Evolutionary conservation across 2,329 filamentous ascomycete species (phyloP).

Genomic region (Trichoderma koningii): DNA sequence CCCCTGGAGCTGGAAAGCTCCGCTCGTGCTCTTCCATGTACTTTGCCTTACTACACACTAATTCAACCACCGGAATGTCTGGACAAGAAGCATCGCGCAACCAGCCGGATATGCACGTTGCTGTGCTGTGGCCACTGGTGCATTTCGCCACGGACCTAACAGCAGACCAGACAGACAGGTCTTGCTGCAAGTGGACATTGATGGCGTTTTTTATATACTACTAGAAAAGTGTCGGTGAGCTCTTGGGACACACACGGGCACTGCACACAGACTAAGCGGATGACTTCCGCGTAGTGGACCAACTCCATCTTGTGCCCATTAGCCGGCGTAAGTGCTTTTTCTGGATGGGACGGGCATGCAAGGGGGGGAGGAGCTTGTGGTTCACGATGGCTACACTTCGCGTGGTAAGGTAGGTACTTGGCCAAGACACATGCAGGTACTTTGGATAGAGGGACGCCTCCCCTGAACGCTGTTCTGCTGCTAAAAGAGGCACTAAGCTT

Average conservation of each 20-base stretch:
- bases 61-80: background rate
- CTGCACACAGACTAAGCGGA: background rate
- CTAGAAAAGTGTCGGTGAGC: constrained; percentile 11
- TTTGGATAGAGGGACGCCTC: constrained; percentile 2
- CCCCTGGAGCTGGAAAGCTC: no score
- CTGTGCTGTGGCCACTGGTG: background rate
- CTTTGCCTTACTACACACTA: no score
- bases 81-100: background rate
- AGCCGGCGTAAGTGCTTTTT: background rate
- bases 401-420: background rate
- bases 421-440: background rate
- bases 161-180: no score
- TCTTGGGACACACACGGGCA: background rate
- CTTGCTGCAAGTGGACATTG: background rate
- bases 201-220: background rate
- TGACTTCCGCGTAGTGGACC: background rate
- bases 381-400: background rate
- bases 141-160: background rate
- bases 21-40: no score
- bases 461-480: background rate
- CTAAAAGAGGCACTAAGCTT: background rate
- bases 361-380: background rate
- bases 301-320: background rate
- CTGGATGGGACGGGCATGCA: background rate
- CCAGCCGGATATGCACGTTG: background rate